These are phyloP conservation scores for Fusarium nisikadoi DNA, from an alignment of 2,329 filamentous ascomycete species.

Conservation along the genomic window DNA sequence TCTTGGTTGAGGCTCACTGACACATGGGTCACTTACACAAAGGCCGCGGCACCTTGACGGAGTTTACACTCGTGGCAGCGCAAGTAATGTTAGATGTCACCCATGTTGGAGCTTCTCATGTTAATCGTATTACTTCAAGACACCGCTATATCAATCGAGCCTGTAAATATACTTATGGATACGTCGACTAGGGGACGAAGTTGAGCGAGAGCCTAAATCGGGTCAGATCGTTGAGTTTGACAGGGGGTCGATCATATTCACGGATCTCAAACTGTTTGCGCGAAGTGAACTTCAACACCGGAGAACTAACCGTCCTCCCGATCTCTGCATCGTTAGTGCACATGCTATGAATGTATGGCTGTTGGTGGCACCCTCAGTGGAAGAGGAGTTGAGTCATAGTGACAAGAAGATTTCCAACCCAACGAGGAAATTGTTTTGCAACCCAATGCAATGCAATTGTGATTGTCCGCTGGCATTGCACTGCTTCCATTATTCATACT, in stretches of 20 bases:
- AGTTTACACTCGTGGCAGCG: neutral
- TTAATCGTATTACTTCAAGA: neutral
- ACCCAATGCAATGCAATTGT: neutral
- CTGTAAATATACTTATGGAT: neutral
- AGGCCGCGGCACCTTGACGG: neutral
- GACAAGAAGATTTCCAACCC: neutral
- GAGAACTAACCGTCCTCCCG: constrained; percentile 10
- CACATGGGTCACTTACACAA: constrained; percentile 16
- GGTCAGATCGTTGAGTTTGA: constrained; percentile 27
- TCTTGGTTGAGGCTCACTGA: constrained; percentile 2
- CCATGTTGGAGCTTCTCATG: neutral
- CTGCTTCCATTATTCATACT: neutral
- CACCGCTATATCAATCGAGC: neutral
- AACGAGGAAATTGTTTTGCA: neutral
- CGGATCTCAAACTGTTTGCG: constrained; percentile 5
- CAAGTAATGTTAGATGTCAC: neutral
- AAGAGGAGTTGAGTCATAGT: constrained; percentile 8
- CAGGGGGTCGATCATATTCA: constrained; percentile 16
- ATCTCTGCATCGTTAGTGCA: constrained; percentile 16
- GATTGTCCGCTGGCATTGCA: neutral
- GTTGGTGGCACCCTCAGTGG: neutral
- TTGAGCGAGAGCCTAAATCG: constrained; percentile 25
- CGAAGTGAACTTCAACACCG: neutral
- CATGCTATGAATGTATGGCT: neutral
- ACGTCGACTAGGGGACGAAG: constrained; percentile 21